phyloP scores from a whole-genome alignment of 1,139 yeast species.

The Pichiaceae sp. region DNA sequence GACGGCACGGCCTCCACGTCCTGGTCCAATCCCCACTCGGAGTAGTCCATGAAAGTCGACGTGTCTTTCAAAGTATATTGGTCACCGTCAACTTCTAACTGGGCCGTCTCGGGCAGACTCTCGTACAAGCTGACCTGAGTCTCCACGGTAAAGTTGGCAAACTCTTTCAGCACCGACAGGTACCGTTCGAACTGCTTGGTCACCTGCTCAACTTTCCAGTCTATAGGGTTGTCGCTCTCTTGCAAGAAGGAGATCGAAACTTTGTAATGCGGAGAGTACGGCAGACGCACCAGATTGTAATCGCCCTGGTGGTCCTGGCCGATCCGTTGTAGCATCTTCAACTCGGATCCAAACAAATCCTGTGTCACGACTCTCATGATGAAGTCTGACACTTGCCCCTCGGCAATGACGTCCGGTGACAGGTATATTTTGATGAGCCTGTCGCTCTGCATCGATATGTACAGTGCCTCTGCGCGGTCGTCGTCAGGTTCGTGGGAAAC shows the following conservation, averaged over 20 bases:
- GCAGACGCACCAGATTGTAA: constrained; percentile 3
- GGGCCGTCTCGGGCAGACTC: constrained; percentile 5
- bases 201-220: constrained; percentile 49
- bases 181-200: constrained; percentile 38
- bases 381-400: constrained; percentile 28
- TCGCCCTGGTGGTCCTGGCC: constrained; percentile 6
- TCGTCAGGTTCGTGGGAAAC: constrained; percentile 13
- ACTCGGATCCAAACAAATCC: constrained; percentile 31
- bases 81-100: constrained; percentile 24
- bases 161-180: constrained; percentile 30
- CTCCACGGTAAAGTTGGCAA: constrained; percentile 68
- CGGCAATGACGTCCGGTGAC: constrained; percentile 24
- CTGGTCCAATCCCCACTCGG: constrained; percentile 65
- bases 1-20: constrained; percentile 48
- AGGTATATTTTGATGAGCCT: constrained; percentile 25
- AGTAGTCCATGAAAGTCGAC: constrained; percentile 66
- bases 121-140: constrained; percentile 69
- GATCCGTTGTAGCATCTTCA: constrained; percentile 21
- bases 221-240: constrained; percentile 46
- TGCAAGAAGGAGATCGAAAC: constrained; percentile 51
- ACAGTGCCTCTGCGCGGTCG: constrained; percentile 21
- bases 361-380: constrained; percentile 29
- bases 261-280: constrained; percentile 17
- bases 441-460: constrained; percentile 29
- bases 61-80: constrained; percentile 28